phyloP scores from a whole-genome alignment of 208 protist species.

The Acanthamoeba castellanii region DNA sequence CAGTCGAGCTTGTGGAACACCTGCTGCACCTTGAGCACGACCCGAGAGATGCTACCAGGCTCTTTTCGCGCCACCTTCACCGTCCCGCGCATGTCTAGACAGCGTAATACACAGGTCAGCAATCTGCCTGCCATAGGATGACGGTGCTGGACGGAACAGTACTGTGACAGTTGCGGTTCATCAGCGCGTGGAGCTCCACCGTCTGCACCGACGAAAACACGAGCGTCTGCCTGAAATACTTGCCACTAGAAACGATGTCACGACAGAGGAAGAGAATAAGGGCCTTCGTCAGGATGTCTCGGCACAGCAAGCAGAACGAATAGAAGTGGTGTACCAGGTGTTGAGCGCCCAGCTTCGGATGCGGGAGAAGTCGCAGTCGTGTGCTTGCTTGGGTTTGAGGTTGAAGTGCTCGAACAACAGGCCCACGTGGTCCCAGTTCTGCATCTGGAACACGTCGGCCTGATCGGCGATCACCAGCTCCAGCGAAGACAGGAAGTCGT shows the following conservation, averaged over 20 bases:
- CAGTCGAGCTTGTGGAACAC: constrained; percentile 93
- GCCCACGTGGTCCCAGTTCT: constrained; percentile 97
- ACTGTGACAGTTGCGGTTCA: constrained; percentile 88
- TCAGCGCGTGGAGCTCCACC: constrained; percentile 93
- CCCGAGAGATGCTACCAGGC: constrained; percentile 64
- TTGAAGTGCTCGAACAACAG: constrained; percentile 94
- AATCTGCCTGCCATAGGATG: not conserved
- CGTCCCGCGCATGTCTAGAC: constrained; percentile 41
- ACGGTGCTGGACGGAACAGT: not conserved
- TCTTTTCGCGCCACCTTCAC: constrained; percentile 23
- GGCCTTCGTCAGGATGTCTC: constrained; percentile 67
- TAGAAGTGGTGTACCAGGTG: not conserved
- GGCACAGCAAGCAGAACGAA: not conserved
- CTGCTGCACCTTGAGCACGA: constrained; percentile 89
- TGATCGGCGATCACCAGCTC: constrained; percentile 96
- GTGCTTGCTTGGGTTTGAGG: constrained; percentile 77
- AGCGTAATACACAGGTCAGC: not conserved
- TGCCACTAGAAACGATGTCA: constrained; percentile 78
- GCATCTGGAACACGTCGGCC: constrained; percentile 96
- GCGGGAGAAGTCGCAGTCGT: constrained; percentile 87
- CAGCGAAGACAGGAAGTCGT: constrained; percentile 94
- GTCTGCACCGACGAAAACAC: constrained; percentile 90
- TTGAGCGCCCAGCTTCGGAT: constrained; percentile 77
- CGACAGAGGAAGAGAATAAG: constrained; percentile 87
- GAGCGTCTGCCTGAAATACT: constrained; percentile 95